Evolutionary conservation across 176 grass and related monocot genomes (phyloP).

Genomic region (Aegilops sharonensis): DNA sequence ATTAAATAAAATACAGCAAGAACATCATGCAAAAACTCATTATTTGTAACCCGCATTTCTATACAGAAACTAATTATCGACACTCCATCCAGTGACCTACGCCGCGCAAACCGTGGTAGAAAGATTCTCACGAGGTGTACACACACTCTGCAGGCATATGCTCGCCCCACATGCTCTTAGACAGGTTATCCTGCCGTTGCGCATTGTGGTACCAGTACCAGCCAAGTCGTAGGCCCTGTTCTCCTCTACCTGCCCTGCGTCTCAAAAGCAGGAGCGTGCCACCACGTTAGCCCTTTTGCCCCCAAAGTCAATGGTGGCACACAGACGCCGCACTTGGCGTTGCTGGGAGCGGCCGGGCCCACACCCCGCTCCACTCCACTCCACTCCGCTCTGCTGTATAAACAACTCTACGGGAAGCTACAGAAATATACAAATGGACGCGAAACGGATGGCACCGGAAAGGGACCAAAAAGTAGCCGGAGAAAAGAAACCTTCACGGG

Average conservation of each 20-base stretch:
- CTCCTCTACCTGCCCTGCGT: not conserved
- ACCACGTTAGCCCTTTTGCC: slow-evolving; percentile 1
- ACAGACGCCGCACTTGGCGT: not conserved
- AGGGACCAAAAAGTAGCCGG: not conserved
- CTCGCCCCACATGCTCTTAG: not conserved
- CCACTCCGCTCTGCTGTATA: not conserved
- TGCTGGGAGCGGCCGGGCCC: not conserved
- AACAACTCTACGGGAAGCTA: not conserved
- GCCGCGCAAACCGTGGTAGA: not conserved
- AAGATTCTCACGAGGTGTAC: not conserved
- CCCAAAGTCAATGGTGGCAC: slow-evolving; percentile 12
- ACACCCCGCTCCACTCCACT: not conserved
- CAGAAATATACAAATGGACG: slow-evolving; percentile 3
- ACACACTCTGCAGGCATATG: not conserved
- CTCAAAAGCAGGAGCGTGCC: not conserved
- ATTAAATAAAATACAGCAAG: too few species aligned
- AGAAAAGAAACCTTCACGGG: not conserved
- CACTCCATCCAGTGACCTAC: not conserved
- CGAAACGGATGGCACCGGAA: not conserved
- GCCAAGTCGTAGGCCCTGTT: not conserved
- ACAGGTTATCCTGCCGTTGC: not conserved
- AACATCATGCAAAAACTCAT: not conserved
- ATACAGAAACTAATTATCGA: not conserved
- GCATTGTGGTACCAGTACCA: not conserved
- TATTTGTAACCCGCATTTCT: not conserved